Evolutionary conservation across 2,329 filamentous ascomycete species (phyloP), one percentile per base, ranked within the genome.

Genomic region (Onygena corvina): DNA sequence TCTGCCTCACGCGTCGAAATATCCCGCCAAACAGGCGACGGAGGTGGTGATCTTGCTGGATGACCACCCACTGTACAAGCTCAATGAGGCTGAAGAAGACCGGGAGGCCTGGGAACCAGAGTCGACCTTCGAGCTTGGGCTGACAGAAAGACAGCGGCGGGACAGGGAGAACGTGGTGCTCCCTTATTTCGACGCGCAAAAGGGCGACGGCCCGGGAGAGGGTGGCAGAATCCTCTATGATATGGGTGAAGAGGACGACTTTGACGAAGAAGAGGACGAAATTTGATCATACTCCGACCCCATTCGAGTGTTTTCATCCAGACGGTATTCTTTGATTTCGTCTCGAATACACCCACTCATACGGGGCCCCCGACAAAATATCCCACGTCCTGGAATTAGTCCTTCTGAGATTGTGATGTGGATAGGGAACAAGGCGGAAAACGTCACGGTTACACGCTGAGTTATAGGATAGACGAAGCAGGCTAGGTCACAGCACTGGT

Each of bases 131-230:
- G 83, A 84, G 55, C 68, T 98, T 3, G 82, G 83, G 0, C 70
- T 98, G 52, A 96, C 90, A 14, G 90, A 94, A 52, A 88, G 92
- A 70, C 92, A 98, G 70, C 77, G 84, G 58, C 75, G 76, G 55
- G 90, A 94, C 46, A 73, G 92, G 21, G 90, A 95, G 59, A 86
- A 84, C 0, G 86, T 98, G 6, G 85, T 96, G 34, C 64, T 96
- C 65, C 92, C 92, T 12, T 96, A 98, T 64, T 95, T 93, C 67
- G 92, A 98, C 71, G 92, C 92, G 20, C 92, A 98, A 74, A 86
- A 80, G 48, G 83, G 65, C 11, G 66, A 71, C 51, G 77, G 76
- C 3, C 71, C 79, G 0, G 89, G 89, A 0, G 87, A 94, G 59
- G 90, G 92, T 3, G 92, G 92, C 0, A 76, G 90, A 53, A 98